Evolutionary conservation across 1,284 basidiomycete genomes (phyloP).

Genomic region (Meira nashicola): DNA sequence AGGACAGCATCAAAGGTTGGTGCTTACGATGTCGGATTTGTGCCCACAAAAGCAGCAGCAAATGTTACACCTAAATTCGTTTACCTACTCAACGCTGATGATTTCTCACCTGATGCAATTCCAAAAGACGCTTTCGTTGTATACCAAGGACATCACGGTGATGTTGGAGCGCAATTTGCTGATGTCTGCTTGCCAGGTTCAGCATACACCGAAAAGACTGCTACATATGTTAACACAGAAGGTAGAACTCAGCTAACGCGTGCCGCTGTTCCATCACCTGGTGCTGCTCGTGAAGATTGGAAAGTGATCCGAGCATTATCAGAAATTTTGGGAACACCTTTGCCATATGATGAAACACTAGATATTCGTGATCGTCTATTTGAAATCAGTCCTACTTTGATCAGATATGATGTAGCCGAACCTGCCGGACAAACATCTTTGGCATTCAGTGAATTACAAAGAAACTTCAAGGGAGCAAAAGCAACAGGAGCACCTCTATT

Average conservation of each 20-base stretch:
- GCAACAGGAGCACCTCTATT: conserved; percentile 60
- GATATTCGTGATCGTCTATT: conserved; percentile 87
- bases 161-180: conserved; percentile 90
- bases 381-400: conserved; percentile 87
- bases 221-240: conserved; percentile 96
- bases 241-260: conserved; percentile 86
- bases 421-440: conserved; percentile 55
- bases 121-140: conserved; percentile 93
- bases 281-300: conserved; percentile 94
- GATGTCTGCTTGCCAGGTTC: conserved; percentile 90
- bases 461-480: conserved; percentile 15
- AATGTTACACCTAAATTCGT: conserved; percentile 84
- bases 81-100: conserved; percentile 94
- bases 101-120: conserved; percentile 83
- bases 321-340: conserved; percentile 71
- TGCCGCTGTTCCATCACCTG: conserved; percentile 89
- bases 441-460: conserved; percentile 32
- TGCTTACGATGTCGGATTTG: conserved; percentile 90
- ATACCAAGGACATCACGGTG: conserved; percentile 98
- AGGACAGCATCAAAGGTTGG: conserved; percentile 85
- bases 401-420: conserved; percentile 83
- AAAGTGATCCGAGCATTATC: conserved; percentile 93
- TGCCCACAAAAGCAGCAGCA: conserved; percentile 72
- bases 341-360: conserved; percentile 90
- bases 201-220: conserved; percentile 93